Conservation (phyloP, 768 basidiomycete genomes). For the Termitomyces sp. region DNA sequence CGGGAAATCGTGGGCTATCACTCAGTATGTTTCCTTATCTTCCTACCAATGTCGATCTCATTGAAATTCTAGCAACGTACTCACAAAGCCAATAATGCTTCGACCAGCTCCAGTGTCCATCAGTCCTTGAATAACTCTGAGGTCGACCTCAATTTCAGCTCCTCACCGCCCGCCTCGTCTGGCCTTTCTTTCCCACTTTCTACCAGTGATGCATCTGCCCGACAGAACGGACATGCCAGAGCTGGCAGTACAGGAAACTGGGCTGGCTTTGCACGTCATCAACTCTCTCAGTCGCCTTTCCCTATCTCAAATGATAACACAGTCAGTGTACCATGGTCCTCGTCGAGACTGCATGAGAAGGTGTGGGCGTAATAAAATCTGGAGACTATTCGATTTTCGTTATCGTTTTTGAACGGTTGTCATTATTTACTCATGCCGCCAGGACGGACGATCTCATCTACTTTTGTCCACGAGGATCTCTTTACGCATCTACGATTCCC, state of each 20-base stretch:
- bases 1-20: conserved; percentile 70
- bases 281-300: conserved; percentile 44
- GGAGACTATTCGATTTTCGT: conserved; percentile 7
- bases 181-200: conserved; percentile 40
- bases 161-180: conserved; percentile 39
- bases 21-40: conserved; percentile 44
- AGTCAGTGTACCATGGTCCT: conserved; percentile 55
- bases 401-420: conserved; percentile 20
- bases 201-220: conserved; percentile 37
- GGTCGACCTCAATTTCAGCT: conserved; percentile 50
- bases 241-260: conserved; percentile 81
- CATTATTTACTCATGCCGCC: conserved; percentile 29
- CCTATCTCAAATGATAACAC: conserved; percentile 54
- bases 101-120: conserved; percentile 49
- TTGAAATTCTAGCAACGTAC: conserved; percentile 31
- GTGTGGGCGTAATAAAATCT: conserved; percentile 43
- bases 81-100: conserved; percentile 38
- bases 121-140: conserved; percentile 79
- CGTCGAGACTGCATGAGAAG: conserved; percentile 54
- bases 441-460: conserved; percentile 35
- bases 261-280: conserved; percentile 56
- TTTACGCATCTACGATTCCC: conserved; percentile 15
- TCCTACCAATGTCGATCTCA: not conserved
- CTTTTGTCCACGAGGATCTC: conserved; percentile 17
- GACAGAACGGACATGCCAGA: conserved; percentile 64